Base-by-base conservation (phyloP, 176 grass and related monocot genomes). In the Carex littledalei region DNA sequence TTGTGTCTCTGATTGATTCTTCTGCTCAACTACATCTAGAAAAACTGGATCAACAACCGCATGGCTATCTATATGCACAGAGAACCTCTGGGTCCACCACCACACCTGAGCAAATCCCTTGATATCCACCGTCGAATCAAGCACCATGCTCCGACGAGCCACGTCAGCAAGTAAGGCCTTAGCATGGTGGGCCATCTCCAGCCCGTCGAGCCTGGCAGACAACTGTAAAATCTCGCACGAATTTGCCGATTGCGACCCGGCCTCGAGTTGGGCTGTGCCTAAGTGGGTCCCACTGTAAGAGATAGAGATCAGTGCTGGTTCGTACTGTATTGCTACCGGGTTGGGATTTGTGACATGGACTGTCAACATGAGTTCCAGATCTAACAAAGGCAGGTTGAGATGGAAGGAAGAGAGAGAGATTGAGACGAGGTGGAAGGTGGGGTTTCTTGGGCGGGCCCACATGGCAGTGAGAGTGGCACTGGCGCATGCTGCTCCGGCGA, bases 321-420 rank as follows among this genome's bases (percentile, higher is more conserved):
- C 82, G 82, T 97, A 97, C 79, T 84, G 78, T 3, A 97, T 89
- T 61, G 94, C 84, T 73, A 92, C 94, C 1, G 90, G 87, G 84
- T 94, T 97, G 79, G 94, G 94, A 83, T 97, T 97, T 24, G 88
- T 90, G 55, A 92, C 91, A 86, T 92, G 94, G 74, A 97, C 90
- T 47, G 94, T 97, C 34, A 97, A 91, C 41, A 81, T 94, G 74
- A 97, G 90, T 1, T 91, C 94, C 54, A 97, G 86, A 88, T 94
- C 94, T 20, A 97, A 83, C 79, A 86, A 61, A 35, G 91, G 90
- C 6, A 89, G 73, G 54, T 87, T 89, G 91, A 94, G 89, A 71
- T 91, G 90, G 85, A 97, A 97, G 56, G 85, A 79, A 64, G 94
- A 97, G 17, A 97, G 74, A 67, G 64, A 68, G 71, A 97, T 90